Conservation (phyloP, 129 eudicot species). For the Flaveria bidentis region DNA sequence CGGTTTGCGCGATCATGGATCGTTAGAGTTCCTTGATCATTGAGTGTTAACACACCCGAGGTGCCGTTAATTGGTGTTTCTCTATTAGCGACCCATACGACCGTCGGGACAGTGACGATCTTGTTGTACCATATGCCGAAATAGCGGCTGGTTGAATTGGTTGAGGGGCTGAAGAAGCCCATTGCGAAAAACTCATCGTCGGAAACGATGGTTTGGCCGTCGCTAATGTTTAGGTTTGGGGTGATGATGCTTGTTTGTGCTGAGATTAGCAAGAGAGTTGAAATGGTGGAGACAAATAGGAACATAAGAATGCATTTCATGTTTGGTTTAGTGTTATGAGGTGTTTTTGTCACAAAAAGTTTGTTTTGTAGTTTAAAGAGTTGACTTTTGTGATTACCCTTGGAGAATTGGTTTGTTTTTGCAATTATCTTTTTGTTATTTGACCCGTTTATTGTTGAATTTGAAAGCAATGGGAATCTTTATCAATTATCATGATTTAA, state of each 20-base stretch:
- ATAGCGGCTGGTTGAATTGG: conserved; percentile 36
- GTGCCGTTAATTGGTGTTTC: conserved; percentile 42
- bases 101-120: conserved; percentile 20
- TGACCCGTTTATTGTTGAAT: too few relatives aligned
- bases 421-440: neutral
- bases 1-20: conserved; percentile 30
- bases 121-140: conserved; percentile 70
- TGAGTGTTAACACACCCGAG: conserved; percentile 33
- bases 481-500: too few relatives aligned
- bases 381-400: conserved; percentile 29
- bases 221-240: conserved; percentile 36
- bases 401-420: neutral
- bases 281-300: conserved; percentile 24
- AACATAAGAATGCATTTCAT: conserved; percentile 17
- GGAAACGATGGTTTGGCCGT: conserved; percentile 46
- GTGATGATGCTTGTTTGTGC: conserved; percentile 36
- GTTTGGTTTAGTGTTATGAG: conserved; percentile 6
- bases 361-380: conserved; percentile 33
- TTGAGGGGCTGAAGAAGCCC: conserved; percentile 56
- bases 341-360: neutral
- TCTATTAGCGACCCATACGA: conserved; percentile 70
- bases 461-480: too few relatives aligned
- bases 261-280: conserved; percentile 21
- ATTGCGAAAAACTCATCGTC: conserved; percentile 43
- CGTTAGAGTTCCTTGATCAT: conserved; percentile 33